Evolutionary conservation across 164 flowering plant genomes (phyloP), one percentile per base, ranked within the genome.

Genomic region (Euptelea pleiosperma): DNA sequence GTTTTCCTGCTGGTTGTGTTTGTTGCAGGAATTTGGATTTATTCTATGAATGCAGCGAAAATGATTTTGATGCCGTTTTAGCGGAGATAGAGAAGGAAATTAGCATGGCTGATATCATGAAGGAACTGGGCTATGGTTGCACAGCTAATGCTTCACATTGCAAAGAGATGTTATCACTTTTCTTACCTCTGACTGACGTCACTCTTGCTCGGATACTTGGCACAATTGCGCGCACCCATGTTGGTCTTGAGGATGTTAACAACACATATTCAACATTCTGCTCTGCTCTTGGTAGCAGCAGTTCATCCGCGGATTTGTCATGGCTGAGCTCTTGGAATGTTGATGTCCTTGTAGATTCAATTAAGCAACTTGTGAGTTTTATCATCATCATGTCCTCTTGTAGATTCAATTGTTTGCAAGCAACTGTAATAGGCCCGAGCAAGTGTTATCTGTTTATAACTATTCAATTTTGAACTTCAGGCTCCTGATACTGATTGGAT

Each of bases 101-200:
- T 56, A 82, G 78, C 73, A 75, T 86, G 81, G 92, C 80, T 53
- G 96, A 87, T 70, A 64, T 87, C 16, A 63, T 94, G 80, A 78
- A 69, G 66, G 99, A 94, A 65, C 70, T 91, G 40, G 97, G 99
- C 34, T 89, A 89, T 80, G 96, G 91, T 33, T 89, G 95, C 79
- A 87, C 99, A 8, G 66, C 71, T 48, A 72, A 75, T 80, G 75
- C 71, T 24, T 61, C 79, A 15, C 91, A 82, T 22, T 94, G 99
- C 75, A 85, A 79, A 73, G 90, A 89, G 60, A 70, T 89, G 52
- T 66, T 94, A 30, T 86, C 96, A 14, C 84, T 73, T 28, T 85
- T 82, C 61, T 68, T 62, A 47, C 97, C 99, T 25, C 59, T 94
- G 41, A 79, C 80, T 30, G 99, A 91, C 70, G 67, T 52, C 21